Evolutionary conservation across 768 basidiomycete species (phyloP).

Genomic region (Serendipita sp.): DNA sequence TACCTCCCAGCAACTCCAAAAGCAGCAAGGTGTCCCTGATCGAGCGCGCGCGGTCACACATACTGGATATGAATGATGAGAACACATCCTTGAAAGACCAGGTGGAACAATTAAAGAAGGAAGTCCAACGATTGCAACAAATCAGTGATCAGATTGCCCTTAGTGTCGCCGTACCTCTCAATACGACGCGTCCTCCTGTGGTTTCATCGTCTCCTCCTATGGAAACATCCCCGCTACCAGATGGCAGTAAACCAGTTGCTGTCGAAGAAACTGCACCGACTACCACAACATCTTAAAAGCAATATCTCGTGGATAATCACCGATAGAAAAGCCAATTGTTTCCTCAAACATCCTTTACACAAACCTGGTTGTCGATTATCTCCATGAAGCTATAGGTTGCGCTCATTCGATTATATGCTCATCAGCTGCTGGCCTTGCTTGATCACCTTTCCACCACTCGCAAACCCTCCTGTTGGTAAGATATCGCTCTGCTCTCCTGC

Average conservation of each 20-base stretch:
- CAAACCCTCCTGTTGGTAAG: neutral
- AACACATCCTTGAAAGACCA: slow-evolving; percentile 58
- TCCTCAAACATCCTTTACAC: too few relatives aligned
- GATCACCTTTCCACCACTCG: neutral
- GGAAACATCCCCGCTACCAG: too few relatives aligned
- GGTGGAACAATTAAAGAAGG: slow-evolving; percentile 45
- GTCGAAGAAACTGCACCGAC: neutral
- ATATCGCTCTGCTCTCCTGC: too few relatives aligned
- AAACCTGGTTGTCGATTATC: too few relatives aligned
- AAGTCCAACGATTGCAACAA: slow-evolving; percentile 50
- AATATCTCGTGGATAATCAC: too few relatives aligned
- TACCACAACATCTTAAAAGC: neutral
- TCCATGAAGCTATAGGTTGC: too few relatives aligned
- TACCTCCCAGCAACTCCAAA: slow-evolving; percentile 79
- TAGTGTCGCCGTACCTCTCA: slow-evolving; percentile 20
- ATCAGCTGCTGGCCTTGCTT: neutral
- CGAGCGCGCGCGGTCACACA: slow-evolving; percentile 63
- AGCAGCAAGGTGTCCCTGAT: slow-evolving; percentile 78
- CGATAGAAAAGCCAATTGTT: too few relatives aligned
- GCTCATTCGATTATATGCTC: too few relatives aligned
- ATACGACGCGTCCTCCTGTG: neutral
- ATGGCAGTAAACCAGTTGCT: too few relatives aligned
- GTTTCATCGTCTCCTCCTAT: neutral
- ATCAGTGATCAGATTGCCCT: slow-evolving; percentile 77
- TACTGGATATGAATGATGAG: slow-evolving; percentile 50